phyloP scores from a whole-genome alignment of 192 early-diverging fungal genomes.

The Umbelopsis sp. region DNA sequence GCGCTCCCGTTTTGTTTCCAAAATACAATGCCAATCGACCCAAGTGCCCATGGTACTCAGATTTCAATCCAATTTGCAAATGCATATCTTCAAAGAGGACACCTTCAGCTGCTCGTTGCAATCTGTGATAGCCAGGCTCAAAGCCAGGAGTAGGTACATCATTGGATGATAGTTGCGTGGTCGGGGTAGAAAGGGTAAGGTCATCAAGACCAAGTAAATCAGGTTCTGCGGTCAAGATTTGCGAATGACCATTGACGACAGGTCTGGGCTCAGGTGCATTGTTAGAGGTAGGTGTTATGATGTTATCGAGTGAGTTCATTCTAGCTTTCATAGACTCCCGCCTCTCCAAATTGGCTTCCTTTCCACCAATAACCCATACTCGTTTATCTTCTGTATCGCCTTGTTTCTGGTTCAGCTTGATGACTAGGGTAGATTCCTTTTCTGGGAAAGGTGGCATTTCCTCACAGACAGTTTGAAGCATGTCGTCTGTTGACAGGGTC shows the following conservation, averaged over 20 bases:
- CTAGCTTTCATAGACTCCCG: conserved; percentile 38
- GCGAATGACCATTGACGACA: background rate
- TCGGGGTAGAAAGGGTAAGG: conserved; percentile 11
- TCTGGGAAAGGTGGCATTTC: conserved; percentile 99
- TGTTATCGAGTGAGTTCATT: conserved; percentile 27
- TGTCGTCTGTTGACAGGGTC: conserved; percentile 80
- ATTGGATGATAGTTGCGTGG: background rate
- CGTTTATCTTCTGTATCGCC: conserved; percentile 94
- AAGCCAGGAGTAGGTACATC: conserved; percentile 45
- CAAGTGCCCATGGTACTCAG: conserved; percentile 88
- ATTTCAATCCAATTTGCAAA: conserved; percentile 89
- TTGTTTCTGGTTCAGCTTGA: conserved; percentile 80
- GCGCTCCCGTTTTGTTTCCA: conserved; percentile 81
- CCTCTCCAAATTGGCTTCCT: conserved; percentile 73
- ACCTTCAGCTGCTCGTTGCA: conserved; percentile 79
- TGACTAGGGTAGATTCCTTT: conserved; percentile 87
- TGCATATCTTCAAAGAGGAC: conserved; percentile 89
- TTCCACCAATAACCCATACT: conserved; percentile 91
- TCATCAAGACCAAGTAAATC: conserved; percentile 41
- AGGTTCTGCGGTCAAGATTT: conserved; percentile 13
- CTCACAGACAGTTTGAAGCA: conserved; percentile 92
- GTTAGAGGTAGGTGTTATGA: background rate
- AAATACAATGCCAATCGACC: conserved; percentile 91
- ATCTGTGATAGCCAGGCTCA: conserved; percentile 56
- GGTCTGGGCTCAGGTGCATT: background rate